Evolutionary conservation across 2,329 filamentous ascomycete species (phyloP), one percentile per base, ranked within the genome.

Genomic region (Trichophyton simii): DNA sequence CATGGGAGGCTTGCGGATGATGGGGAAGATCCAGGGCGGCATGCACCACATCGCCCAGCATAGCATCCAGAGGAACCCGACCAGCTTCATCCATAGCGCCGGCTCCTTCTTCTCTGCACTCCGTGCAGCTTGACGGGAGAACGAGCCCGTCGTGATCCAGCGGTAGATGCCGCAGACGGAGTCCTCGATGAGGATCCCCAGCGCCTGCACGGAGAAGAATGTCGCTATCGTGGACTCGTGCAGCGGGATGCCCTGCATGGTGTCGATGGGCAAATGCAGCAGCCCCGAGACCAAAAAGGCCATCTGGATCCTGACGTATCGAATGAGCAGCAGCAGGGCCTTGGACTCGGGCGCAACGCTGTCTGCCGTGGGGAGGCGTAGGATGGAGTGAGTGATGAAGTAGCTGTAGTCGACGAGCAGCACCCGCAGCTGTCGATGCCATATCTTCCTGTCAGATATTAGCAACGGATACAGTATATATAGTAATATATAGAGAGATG

Each of bases 101-200:
- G 55, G 55, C 11, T 44, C 7, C 36, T 13, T 41, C 28, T 57
- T n/a, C n/a, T 31, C 18, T 15, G 11, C 1, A 18, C 55, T 36
- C 11, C 5, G n/a, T 55, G 18, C 6, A 11, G 8, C 28, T 20
- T n/a, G n/a, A 6, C 52, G 52, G 25, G 52, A 55, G 28, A 55
- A 55, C 42, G 57, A 58, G 20, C 57, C 41, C 11, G 57, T 42
- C 15, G 25, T 44, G 36, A 58, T 36, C 28, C 58, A 54, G 52
- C 54, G 60, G 52, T 60, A 36, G 3, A 46, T 58, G 7, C 31
- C 13, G 13, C 61, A 60, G 4, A 60, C 20, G 20, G 60, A 41
- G 38, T 64, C 63, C 57, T 64, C 63, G 1, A 63, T 28, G 3
- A 59, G 46, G 15, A 64, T 63, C 34, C 63, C 63, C 0, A 63